Evolutionary conservation across 495 filamentous ascomycete species (phyloP).

Genomic region (Talaromyces borbonicus): DNA sequence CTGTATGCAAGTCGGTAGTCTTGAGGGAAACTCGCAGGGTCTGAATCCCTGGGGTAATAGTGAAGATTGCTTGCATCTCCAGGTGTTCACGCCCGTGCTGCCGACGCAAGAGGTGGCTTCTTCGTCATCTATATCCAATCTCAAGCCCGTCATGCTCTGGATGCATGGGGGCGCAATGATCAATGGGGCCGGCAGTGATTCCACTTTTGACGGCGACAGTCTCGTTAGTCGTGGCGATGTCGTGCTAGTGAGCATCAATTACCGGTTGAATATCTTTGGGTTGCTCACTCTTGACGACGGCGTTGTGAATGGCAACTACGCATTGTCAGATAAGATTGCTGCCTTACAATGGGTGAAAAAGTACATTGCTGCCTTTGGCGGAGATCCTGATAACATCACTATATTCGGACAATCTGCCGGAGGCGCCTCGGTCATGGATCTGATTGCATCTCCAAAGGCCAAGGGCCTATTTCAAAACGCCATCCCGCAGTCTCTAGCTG

Average conservation of each 20-base stretch:
- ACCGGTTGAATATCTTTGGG: constrained; percentile 33
- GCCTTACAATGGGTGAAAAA: constrained; percentile 42
- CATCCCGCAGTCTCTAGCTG: constrained; percentile 16
- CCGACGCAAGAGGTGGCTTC: constrained; percentile 15
- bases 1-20: constrained; percentile 29
- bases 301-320: constrained; percentile 27
- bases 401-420: constrained; percentile 46
- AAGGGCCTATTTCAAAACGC: constrained; percentile 24
- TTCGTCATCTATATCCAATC: constrained; percentile 12
- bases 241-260: constrained; percentile 40
- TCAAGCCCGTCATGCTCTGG: constrained; percentile 37
- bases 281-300: constrained; percentile 23
- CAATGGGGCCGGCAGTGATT: constrained; percentile 26
- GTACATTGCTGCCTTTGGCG: constrained; percentile 41
- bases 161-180: constrained; percentile 41
- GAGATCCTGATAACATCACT: constrained; percentile 38
- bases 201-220: constrained; percentile 30
- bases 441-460: constrained; percentile 29
- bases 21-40: neutral
- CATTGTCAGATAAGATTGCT: constrained; percentile 28
- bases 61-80: constrained; percentile 39
- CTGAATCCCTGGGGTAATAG: constrained; percentile 15
- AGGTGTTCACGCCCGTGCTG: constrained; percentile 20
- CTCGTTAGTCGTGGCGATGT: constrained; percentile 38
- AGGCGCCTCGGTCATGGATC: constrained; percentile 43